Evolutionary conservation across 139 green algal genomes (phyloP), one percentile per base, ranked within the genome.

Genomic region (Auxenochlorella pyrenoidosa): DNA sequence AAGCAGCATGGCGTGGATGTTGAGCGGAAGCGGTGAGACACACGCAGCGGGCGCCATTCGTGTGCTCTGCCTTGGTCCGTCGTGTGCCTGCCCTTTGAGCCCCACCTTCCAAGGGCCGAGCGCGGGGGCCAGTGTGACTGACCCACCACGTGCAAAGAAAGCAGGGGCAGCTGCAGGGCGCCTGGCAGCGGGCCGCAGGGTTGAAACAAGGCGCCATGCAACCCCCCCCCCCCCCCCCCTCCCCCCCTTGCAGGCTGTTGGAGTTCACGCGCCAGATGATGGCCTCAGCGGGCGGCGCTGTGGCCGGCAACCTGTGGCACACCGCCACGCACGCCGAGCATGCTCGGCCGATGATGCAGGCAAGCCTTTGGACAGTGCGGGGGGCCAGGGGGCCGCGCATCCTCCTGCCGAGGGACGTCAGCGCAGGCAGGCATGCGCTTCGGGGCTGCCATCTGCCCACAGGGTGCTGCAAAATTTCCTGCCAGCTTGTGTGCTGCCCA

Each of bases 321-420:
- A 91, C 83, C 0, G 94, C 95, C 44, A 93, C 85, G 28, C 94
- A 98, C 85, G 93, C 94, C 0, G 94, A 97, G 88, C 95, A 98
- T 75, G 91, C 91, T 2, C 90, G 95, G 34, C 94, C 96, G 54
- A 98, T 98, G 94, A 91, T 98, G 59, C 93, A 96, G 92, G 92
- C 28, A 40, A 36, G 81, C 43, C 21, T n/a, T n/a, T n/a, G n/a
- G n/a, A n/a, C n/a, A n/a, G n/a, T n/a, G n/a, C n/a, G n/a, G n/a
- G n/a, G 28, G 10, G 76, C 22, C 3, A 26, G 51, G 6, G 38
- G 3, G 5, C 16, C 36, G 36, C 3, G 71, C 8, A 8, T 19
- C 16, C 13, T 41, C 19, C 18, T 38, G 66, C 66, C 5, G 66
- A 6, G 10, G 66, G 3, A 38, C 22, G 24, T 8, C 66, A 40